A percentile compares a stretch with the other conserved stretches of the same genome.
These are phyloP conservation scores for Aspergillaceae sp. DNA, from an alignment of 2,329 filamentous ascomycete species.

Conservation along the genomic window DNA sequence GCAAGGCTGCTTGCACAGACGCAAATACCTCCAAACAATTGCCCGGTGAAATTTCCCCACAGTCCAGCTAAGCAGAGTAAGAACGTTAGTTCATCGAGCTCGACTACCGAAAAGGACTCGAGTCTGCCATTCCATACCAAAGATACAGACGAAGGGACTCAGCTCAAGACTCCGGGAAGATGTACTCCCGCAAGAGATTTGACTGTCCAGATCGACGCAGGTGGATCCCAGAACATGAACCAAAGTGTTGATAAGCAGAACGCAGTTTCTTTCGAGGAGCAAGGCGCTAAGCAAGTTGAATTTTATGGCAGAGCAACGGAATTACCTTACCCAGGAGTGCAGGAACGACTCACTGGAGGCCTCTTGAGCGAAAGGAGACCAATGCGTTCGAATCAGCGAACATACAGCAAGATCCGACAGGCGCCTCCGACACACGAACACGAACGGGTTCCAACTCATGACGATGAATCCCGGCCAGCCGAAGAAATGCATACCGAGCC, in stretches of 20 bases:
- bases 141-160: neutral
- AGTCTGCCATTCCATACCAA: neutral
- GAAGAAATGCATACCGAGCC: neutral
- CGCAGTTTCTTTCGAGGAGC: constrained; percentile 16
- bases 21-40: constrained; percentile 11
- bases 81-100: neutral
- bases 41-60: neutral
- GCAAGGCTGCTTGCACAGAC: constrained; percentile 21
- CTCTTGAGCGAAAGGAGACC: constrained; percentile 1
- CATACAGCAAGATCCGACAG: constrained; percentile 12
- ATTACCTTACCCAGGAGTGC: neutral
- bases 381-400: constrained; percentile 8
- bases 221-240: neutral
- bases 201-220: neutral
- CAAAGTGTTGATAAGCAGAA: constrained; percentile 12
- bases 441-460: neutral
- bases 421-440: neutral
- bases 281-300: neutral
- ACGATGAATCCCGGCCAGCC: neutral
- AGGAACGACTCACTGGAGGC: neutral
- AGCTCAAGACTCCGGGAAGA: neutral
- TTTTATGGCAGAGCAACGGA: no score
- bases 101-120: neutral
- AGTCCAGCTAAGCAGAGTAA: neutral
- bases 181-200: neutral